Base-by-base conservation (phyloP, 148 eudicot genomes). In the Pharnaceum exiguum region DNA sequence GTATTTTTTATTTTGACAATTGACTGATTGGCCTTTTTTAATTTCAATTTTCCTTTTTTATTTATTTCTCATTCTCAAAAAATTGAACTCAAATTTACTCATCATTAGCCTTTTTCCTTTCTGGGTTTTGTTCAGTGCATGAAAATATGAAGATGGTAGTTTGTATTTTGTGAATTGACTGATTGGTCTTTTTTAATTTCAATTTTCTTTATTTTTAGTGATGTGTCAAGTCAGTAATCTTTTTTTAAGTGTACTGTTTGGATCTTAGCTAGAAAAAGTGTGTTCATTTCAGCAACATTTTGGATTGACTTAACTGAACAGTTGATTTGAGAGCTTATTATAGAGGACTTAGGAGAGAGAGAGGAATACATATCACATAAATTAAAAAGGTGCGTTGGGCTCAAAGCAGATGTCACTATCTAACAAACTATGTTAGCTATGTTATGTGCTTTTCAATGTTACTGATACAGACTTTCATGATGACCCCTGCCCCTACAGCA, bases 371-470 rank as follows among this genome's bases (percentile, higher is more conserved):
- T n/a, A n/a, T n/a, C n/a, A 39, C 44, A 31, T 26, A 8, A 9
- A 7, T 7, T 40, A 59, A 3, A 38, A 54, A 43, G 2, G 8
- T 30, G 72, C 44, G 67, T 64, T 65, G 63, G 75, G 71, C 52
- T 75, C 65, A n/a, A 59, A 70, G 75, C 75, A 66, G 50, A 60
- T 43, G 79, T 75, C 79, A 51, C 67, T 75, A 65, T 75, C 79
- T 45, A 37, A 11, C 60, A 51, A 56, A 70, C 55, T 59, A 18
- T 51, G n/a, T 57, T 40, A 40, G 45, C 47, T 43, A 42, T 7
- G 64, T 51, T 43, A 47, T 37, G 55, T 61, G 24, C 50, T 45
- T 69, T 65, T 75, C 65, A 74, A 60, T 46, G 59, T 48, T 59
- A 13, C n/a, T n/a, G n/a, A n/a, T n/a, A n/a, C 75, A 70, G 75